Evolutionary conservation across 768 basidiomycete genomes (phyloP).

Genomic region (Naganishia onofrii): DNA sequence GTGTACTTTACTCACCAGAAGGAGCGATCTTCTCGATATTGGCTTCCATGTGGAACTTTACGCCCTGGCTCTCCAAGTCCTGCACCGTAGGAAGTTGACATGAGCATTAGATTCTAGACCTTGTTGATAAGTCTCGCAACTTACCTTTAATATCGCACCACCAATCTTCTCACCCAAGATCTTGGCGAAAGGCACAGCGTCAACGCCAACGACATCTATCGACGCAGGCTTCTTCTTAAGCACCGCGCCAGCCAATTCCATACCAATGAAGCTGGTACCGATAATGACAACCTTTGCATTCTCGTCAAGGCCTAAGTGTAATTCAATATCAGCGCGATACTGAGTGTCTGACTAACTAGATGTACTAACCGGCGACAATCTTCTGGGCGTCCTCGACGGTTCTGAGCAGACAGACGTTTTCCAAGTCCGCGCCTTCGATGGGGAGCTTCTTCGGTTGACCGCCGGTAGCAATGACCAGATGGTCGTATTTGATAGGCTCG

Average conservation of each 20-base stretch:
- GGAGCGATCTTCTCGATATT: slow-evolving; percentile 68
- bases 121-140: background rate
- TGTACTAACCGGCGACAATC: slow-evolving; percentile 57
- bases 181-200: slow-evolving; percentile 73
- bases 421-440: slow-evolving; percentile 68
- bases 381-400: slow-evolving; percentile 68
- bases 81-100: slow-evolving; percentile 44
- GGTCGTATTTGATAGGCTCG: slow-evolving; percentile 65
- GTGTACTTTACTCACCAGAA: slow-evolving; percentile 50
- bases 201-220: slow-evolving; percentile 80
- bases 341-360: background rate
- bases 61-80: slow-evolving; percentile 77
- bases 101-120: background rate
- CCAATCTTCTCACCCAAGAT: slow-evolving; percentile 80
- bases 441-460: slow-evolving; percentile 71
- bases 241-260: slow-evolving; percentile 71
- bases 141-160: slow-evolving; percentile 69
- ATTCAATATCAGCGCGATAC: background rate
- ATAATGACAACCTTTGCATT: slow-evolving; percentile 81
- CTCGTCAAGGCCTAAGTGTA: slow-evolving; percentile 50
- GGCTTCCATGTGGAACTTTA: slow-evolving; percentile 76
- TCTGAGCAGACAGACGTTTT: slow-evolving; percentile 75
- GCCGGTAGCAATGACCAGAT: slow-evolving; percentile 75
- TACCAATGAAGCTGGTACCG: slow-evolving; percentile 85
- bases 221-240: slow-evolving; percentile 73